Base-by-base conservation (phyloP, 495 filamentous ascomycete species). In the Penicillium pulvis region DNA sequence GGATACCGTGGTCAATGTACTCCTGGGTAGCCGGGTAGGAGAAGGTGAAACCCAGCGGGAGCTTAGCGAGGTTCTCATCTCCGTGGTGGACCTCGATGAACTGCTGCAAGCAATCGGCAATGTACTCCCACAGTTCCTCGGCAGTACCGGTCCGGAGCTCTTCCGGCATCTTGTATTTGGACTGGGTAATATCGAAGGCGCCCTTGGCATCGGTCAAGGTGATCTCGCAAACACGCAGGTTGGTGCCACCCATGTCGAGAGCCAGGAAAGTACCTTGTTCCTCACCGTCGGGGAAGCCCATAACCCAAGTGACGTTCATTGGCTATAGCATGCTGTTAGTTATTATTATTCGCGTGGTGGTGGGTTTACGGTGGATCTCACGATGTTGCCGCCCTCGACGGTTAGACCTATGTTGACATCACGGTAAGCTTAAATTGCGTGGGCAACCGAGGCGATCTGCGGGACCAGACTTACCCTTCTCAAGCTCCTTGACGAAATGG, bases 281-380 rank as follows among this genome's bases (percentile, higher is more conserved):
- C 57, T 92, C 62, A 53, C 94, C 94, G 67, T 89, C 88, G 57
- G 94, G 94, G 75, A 90, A 96, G 55, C 85, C 87, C 87, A 98
- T 92, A 56, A 94, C 93, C 94, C 94, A 98, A 51, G 94, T 98
- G 43, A 94, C 90, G 76, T 97, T 98, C 94, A 98, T 98, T 58
- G 94, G 94, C 92, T 97, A 72, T 20, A 31, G 12, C 10, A 46
- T 30, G 17, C 10, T 17, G 26, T 54, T 11, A 54, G 19, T 44
- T n/a, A 3, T n/a, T 6, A 16, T 42, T 8, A 6, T 52, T 52
- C 33, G 17, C 6, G 24, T 28, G 23, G 39, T 24, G 26, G 23
- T 55, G 12, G 31, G 16, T 11, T 48, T 49, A 28, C 50, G 48
- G 57, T 55, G 53, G 79, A 9, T 51, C 91, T 80, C 75, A 97